Evolutionary conservation across 2,329 filamentous ascomycete genomes (phyloP).

Genomic region (Beauveria brongniartii): DNA sequence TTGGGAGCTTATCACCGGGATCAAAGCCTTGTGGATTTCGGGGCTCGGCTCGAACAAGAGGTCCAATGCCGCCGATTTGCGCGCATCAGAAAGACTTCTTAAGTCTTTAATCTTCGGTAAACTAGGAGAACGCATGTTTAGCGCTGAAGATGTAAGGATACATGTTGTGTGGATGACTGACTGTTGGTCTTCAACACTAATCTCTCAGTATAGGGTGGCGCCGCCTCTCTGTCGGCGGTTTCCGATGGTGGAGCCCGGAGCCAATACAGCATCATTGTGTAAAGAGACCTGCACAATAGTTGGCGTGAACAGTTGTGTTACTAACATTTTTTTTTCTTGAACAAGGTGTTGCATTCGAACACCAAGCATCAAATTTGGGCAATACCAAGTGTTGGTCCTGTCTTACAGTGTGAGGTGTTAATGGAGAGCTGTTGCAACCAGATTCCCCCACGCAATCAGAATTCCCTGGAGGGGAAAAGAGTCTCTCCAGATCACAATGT

Average conservation of each 20-base stretch:
- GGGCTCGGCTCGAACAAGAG: slow-evolving; percentile 77
- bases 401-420: too few species aligned
- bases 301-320: too few species aligned
- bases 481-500: too few species aligned
- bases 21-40: slow-evolving; percentile 62
- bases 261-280: not conserved
- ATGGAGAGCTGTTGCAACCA: too few species aligned
- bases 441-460: too few species aligned
- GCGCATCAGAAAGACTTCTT: slow-evolving; percentile 42
- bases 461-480: too few species aligned
- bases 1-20: slow-evolving; percentile 52
- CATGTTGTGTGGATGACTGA: not conserved
- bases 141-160: not conserved
- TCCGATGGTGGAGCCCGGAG: slow-evolving; percentile 5
- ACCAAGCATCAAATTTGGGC: too few species aligned
- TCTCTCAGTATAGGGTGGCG: not conserved
- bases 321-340: too few species aligned
- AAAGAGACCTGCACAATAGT: not conserved
- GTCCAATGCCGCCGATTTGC: slow-evolving; percentile 57
- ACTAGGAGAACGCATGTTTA: slow-evolving; percentile 4
- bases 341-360: too few species aligned
- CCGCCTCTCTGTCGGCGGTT: not conserved
- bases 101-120: slow-evolving; percentile 54
- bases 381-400: too few species aligned
- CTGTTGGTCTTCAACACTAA: not conserved